Evolutionary conservation across 2,329 filamentous ascomycete genomes (phyloP).

Genomic region (Phialophora verrucosa): DNA sequence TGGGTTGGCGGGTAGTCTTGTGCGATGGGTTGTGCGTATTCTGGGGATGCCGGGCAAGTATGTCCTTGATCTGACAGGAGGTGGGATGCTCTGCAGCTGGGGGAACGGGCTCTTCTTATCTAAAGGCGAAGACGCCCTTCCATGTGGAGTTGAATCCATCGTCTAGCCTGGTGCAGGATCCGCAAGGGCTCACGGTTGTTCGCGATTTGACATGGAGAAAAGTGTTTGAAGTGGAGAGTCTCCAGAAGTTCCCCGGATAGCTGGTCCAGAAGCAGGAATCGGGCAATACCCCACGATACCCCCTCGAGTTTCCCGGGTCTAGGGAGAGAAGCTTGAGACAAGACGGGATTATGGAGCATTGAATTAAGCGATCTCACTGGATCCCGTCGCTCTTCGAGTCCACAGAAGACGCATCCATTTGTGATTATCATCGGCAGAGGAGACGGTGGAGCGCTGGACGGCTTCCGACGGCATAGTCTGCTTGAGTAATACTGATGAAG

Average conservation of each 20-base stretch:
- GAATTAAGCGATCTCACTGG: background rate
- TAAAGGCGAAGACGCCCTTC: background rate
- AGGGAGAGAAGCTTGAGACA: background rate
- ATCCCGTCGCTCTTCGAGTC: background rate
- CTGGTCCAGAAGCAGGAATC: background rate
- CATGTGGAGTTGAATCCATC: background rate
- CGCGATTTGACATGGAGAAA: background rate
- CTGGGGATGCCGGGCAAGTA: background rate
- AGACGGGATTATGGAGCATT: background rate
- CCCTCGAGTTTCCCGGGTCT: constrained; percentile 12
- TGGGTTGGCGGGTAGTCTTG: background rate
- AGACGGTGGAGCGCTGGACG: background rate
- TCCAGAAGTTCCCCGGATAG: constrained; percentile 16
- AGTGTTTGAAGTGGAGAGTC: background rate
- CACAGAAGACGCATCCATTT: background rate
- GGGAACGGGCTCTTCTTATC: constrained; percentile 9
- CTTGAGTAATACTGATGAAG: constrained; percentile 10
- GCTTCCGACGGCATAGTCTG: background rate
- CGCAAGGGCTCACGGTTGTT: background rate
- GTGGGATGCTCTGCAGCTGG: constrained; percentile 7
- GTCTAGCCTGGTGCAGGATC: constrained; percentile 5
- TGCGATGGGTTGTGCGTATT: background rate
- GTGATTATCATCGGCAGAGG: background rate
- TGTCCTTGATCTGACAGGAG: background rate
- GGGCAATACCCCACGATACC: constrained; percentile 15